A percentile compares a stretch with the other conserved stretches of the same genome.
These are phyloP conservation scores for Jamesozyma hellenica DNA, from an alignment of 805 yeast genomes.

Conservation along the genomic window DNA sequence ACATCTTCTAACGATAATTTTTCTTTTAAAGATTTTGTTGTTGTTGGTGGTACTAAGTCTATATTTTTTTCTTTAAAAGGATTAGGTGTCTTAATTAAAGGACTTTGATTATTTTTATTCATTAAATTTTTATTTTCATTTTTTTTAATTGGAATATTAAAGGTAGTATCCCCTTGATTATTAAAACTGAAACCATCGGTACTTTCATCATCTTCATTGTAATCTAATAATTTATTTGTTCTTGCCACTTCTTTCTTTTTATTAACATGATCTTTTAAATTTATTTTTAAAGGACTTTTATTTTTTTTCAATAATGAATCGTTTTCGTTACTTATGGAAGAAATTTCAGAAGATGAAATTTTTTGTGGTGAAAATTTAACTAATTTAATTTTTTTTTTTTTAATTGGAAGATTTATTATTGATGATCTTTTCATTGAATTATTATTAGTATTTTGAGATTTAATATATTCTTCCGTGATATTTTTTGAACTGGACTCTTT, in stretches of 20 bases:
- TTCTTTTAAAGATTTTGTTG: not conserved
- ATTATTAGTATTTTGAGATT: too few species aligned
- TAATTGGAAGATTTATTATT: not conserved
- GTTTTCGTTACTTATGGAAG: not conserved
- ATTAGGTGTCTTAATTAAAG: not conserved
- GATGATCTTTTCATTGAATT: not conserved
- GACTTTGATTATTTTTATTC: not conserved
- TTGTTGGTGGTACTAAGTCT: not conserved
- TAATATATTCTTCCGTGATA: too few species aligned
- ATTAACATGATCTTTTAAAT: conserved; percentile 17
- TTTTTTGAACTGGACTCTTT: too few species aligned
- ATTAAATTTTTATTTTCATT: not conserved
- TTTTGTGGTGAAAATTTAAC: conserved; percentile 3
- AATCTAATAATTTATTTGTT: conserved; percentile 24
- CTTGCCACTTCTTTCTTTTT: conserved; percentile 14
- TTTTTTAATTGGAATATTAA: conserved; percentile 16
- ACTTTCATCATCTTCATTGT: conserved; percentile 28
- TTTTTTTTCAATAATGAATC: conserved; percentile 1
- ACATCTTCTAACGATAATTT: conserved; percentile 3
- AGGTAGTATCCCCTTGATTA: conserved; percentile 22
- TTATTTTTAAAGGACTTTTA: conserved; percentile 12
- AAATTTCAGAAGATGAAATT: conserved; percentile 2
- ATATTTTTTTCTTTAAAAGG: not conserved
- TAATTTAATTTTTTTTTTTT: not conserved
- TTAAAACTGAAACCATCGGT: conserved; percentile 26